Percentiles rank a stretch among this genome's conserved stretches.
Conservation (phyloP, 2,329 filamentous ascomycete genomes). For the Ascochyta clinopodiicola region DNA sequence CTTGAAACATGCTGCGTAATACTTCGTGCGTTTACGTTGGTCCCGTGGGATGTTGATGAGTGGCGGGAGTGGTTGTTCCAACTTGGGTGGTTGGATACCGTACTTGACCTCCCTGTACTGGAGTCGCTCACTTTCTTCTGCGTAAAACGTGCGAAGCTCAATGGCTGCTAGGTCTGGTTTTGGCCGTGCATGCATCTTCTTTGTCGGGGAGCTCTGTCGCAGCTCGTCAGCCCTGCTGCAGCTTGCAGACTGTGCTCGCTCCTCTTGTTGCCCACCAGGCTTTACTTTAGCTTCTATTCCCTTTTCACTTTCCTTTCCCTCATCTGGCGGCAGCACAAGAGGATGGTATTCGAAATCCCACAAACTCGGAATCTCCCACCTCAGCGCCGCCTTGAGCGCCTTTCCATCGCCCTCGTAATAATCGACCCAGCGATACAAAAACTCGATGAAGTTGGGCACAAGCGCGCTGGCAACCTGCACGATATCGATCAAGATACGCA, state of each 20-base stretch:
- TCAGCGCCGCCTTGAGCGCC: conserved; percentile 41
- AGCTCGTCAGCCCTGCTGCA: conserved; percentile 16
- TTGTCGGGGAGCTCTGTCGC: conserved; percentile 25
- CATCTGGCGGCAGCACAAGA: conserved; percentile 21
- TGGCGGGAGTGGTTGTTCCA: conserved; percentile 31
- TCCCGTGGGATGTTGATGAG: conserved; percentile 43
- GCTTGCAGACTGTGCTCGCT: background rate
- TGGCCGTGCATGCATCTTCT: conserved; percentile 21
- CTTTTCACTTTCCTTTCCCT: conserved; percentile 2
- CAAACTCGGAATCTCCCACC: conserved; percentile 43
- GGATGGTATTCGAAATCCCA: conserved; percentile 46
- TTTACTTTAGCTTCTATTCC: background rate
- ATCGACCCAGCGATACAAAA: conserved; percentile 44
- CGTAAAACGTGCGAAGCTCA: conserved; percentile 24
- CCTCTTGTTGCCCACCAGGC: background rate
- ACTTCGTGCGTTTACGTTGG: conserved; percentile 25
- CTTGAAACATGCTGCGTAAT: conserved; percentile 42
- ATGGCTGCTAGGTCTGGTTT: conserved; percentile 35
- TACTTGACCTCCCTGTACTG: conserved; percentile 43
- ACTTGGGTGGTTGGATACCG: conserved; percentile 37
- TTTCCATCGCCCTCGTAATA: conserved; percentile 40
- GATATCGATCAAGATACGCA: conserved; percentile 42
- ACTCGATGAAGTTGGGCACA: conserved; percentile 46
- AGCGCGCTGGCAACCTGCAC: conserved; percentile 34
- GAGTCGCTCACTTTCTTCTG: conserved; percentile 38